Base-by-base conservation (phyloP, 2,329 filamentous ascomycete genomes). In the Colletotrichum tropicale region DNA sequence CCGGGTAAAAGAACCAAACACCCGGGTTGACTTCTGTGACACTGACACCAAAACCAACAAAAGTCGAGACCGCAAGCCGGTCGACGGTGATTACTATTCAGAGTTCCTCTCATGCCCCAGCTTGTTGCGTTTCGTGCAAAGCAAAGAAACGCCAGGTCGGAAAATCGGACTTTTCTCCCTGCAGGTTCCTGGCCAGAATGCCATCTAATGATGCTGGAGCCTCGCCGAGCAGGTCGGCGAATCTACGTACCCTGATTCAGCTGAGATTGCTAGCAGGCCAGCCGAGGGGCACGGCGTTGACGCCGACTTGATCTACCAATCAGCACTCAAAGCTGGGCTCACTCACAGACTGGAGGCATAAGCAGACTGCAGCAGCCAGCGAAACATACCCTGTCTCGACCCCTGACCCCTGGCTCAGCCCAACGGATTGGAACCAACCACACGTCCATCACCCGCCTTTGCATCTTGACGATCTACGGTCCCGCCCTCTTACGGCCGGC, bases 351-450 rank as follows among this genome's bases (percentile, higher is more conserved):
- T 32, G 28, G 26, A 15, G 64, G 38, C 56, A 38, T 76, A 60
- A 74, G 70, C 70, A 69, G 73, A 67, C 58, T 74, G 70, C 70
- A 69, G 74, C 62, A 28, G 56, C 55, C 62, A 66, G 55, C 64
- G 64, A 73, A 70, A 73, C 64, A 68, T 64, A 21, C 55, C 64
- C 34, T 60, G 64, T 60, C 48, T 58, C 58, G 24, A 58, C 70
- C 73, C 74, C 58, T 76, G 74, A 60, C 74, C 74, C 64, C 58
- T 74, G 65, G 64, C 34, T 74, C 70, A 73, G 56, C 68, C 74
- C 74, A 68, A 52, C 56, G 32, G 56, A 65, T 65, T 73, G 70
- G 74, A 73, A 69, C 70, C 70, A 73, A 69, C 73, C 74, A 69
- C 32, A 65, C 74, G 18, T 60, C 58, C 64, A 69, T 55, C 70